phyloP scores from a whole-genome alignment of 495 filamentous ascomycete genomes.

The Aspergillus cristatus region DNA sequence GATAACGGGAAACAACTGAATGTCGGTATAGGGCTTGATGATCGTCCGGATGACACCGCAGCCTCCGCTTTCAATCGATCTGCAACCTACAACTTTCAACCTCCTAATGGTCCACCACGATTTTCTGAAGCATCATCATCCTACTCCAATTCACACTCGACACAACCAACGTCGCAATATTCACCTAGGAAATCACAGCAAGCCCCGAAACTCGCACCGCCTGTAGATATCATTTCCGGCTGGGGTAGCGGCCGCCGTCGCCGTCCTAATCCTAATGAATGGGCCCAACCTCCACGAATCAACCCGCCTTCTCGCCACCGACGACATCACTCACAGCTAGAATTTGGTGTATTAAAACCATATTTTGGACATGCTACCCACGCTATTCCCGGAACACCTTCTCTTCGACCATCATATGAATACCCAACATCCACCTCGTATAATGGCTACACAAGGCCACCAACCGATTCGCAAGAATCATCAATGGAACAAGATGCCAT shows the following conservation, averaged over 20 bases:
- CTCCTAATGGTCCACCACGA: slow-evolving; percentile 4
- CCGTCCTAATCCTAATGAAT: slow-evolving; percentile 33
- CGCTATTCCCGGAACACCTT: slow-evolving; percentile 23
- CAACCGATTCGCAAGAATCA: slow-evolving; percentile 56
- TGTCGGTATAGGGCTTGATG: not conserved
- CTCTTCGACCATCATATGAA: slow-evolving; percentile 23
- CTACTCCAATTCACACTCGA: slow-evolving; percentile 4
- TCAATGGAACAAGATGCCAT: slow-evolving; percentile 79
- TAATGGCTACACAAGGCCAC: slow-evolving; percentile 22
- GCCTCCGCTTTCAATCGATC: slow-evolving; percentile 13
- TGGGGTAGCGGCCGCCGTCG: slow-evolving; percentile 19
- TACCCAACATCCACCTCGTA: slow-evolving; percentile 16
- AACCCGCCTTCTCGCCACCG: slow-evolving; percentile 22
- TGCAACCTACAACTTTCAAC: slow-evolving; percentile 1
- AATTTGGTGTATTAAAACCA: slow-evolving; percentile 11
- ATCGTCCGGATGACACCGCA: slow-evolving; percentile 12
- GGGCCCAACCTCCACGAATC: slow-evolving; percentile 11
- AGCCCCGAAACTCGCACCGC: slow-evolving; percentile 44
- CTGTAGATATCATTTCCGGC: slow-evolving; percentile 43
- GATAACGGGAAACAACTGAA: too few relatives aligned
- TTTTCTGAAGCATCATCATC: slow-evolving; percentile 1
- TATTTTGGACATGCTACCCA: slow-evolving; percentile 13
- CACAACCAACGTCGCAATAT: slow-evolving; percentile 13
- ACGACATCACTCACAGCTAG: slow-evolving; percentile 31
- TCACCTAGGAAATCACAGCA: slow-evolving; percentile 12